Base-by-base conservation (phyloP, 2,329 filamentous ascomycete species). In the Ophiostoma novo-ulmi region DNA sequence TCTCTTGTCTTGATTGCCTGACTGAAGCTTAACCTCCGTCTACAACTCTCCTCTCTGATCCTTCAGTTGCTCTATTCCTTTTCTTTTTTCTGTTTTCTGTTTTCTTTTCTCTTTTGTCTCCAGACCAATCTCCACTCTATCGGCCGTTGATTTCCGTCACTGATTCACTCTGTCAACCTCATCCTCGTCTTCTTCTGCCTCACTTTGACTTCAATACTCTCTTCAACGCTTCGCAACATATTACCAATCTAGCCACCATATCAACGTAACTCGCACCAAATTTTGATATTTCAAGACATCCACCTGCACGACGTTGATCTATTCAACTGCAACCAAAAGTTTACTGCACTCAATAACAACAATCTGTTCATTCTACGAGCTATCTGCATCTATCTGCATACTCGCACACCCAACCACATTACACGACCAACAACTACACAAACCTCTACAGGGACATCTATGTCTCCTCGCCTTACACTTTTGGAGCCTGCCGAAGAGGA, bases 71-170 rank as follows among this genome's bases (percentile, higher is more conserved):
- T 36, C 4, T 26, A 7, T 20, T 63, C 36, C 17, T 8, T 36
- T 13, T 63, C 1, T 1, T 36, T 11, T 36, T 14, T 14, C 36
- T 63, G 7, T 11, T 26, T 36, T 63, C 20, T 36, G 4, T 31
- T 20, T 36, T 63, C 31, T 63, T 36, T 64, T 64, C n/a, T 11
- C 61, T 64, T 31, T 31, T 38, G 61, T n/a, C 61, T 64, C 52
- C n/a, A 72, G 71, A 73, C 72, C 70, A 70, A 73, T 73, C 73
- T 73, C 73, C 72, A 73, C 72, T 73, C 72, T 44, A 67, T 64
- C 69, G 38, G 65, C 65, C 52, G 64, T 41, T 31, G 65, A 66
- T 63, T 69, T 70, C 41, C 22, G 48, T 63, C 44, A 63, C 38
- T 41, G n/a, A 63, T 63, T 38, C 64, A 39, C 38, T 17, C 20